Evolutionary conservation across 805 yeast genomes (phyloP).

Genomic region (Blastobotrys peoriensis): DNA sequence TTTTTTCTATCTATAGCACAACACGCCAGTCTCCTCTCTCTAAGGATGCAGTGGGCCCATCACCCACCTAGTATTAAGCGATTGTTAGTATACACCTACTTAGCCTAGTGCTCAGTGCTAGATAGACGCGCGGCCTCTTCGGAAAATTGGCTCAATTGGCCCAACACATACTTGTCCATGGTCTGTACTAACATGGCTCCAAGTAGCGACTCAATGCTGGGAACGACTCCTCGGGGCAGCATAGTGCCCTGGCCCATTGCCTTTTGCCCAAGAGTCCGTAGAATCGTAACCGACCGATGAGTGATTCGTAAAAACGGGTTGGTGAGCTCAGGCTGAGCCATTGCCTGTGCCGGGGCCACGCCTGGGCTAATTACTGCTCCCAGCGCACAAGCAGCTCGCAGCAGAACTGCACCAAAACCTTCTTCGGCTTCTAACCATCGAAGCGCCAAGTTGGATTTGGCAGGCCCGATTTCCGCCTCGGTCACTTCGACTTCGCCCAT

Average conservation of each 20-base stretch:
- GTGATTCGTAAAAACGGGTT: constrained; percentile 34
- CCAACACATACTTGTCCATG: constrained; percentile 35
- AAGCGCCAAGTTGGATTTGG: constrained; percentile 27
- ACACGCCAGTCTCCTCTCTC: too few relatives aligned
- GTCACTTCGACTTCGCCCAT: background rate
- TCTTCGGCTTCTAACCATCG: constrained; percentile 33
- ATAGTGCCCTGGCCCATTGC: constrained; percentile 21
- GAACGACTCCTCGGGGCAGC: constrained; percentile 31
- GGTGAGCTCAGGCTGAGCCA: constrained; percentile 19
- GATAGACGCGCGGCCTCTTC: constrained; percentile 19
- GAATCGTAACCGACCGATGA: constrained; percentile 31
- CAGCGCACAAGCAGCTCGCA: constrained; percentile 35
- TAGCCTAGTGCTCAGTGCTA: too few relatives aligned
- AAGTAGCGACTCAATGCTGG: constrained; percentile 34
- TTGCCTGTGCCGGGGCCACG: constrained; percentile 12
- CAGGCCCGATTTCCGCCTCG: constrained; percentile 6
- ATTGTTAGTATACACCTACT: too few relatives aligned
- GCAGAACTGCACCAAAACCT: constrained; percentile 32
- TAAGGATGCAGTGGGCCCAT: too few relatives aligned
- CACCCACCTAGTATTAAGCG: too few relatives aligned
- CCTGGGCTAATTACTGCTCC: constrained; percentile 30
- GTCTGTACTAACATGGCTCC: constrained; percentile 35
- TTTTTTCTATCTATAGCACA: too few relatives aligned
- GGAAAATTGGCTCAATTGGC: constrained; percentile 29
- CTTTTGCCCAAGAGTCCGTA: constrained; percentile 30